A percentile compares a stretch with the other conserved stretches of the same genome.
Conservation (phyloP, 768 basidiomycete genomes). For the Xerocomus spinulosus region DNA sequence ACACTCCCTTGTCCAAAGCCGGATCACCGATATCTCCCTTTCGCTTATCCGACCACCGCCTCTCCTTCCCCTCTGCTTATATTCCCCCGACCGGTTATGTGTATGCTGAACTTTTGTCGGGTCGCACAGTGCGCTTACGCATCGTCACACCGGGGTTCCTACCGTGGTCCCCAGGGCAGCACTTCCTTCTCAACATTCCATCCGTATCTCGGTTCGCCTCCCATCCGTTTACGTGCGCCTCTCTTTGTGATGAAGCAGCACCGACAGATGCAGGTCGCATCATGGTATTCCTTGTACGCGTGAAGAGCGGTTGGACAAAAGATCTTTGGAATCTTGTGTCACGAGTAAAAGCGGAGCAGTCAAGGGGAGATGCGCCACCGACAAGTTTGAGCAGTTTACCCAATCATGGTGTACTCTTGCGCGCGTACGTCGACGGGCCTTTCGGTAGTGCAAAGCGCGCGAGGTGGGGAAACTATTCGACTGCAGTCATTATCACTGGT, state of each 20-base stretch:
- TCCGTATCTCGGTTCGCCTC: constrained; percentile 54
- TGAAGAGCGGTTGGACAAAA: constrained; percentile 65
- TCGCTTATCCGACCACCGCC: background rate
- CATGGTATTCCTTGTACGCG: constrained; percentile 64
- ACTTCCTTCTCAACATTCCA: constrained; percentile 66
- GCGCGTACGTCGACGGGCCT: constrained; percentile 62
- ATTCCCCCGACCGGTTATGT: constrained; percentile 64
- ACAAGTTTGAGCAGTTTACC: constrained; percentile 28
- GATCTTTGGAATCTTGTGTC: constrained; percentile 56
- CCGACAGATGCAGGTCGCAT: constrained; percentile 45
- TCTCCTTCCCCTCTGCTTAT: constrained; percentile 22
- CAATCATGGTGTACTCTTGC: constrained; percentile 45
- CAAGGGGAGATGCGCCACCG: constrained; percentile 30
- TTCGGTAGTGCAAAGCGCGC: constrained; percentile 61
- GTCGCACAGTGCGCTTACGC: constrained; percentile 65
- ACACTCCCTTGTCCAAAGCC: background rate
- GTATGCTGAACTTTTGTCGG: constrained; percentile 64
- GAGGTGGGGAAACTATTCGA: constrained; percentile 55
- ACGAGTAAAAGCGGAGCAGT: constrained; percentile 32
- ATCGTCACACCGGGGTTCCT: constrained; percentile 52
- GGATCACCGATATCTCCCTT: background rate
- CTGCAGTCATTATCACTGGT: constrained; percentile 60
- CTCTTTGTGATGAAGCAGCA: constrained; percentile 48
- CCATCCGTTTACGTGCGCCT: constrained; percentile 73
- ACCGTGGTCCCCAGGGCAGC: constrained; percentile 75